Conservation (phyloP, 202 grass and related monocot genomes). For the Eragrostis tef region DNA sequence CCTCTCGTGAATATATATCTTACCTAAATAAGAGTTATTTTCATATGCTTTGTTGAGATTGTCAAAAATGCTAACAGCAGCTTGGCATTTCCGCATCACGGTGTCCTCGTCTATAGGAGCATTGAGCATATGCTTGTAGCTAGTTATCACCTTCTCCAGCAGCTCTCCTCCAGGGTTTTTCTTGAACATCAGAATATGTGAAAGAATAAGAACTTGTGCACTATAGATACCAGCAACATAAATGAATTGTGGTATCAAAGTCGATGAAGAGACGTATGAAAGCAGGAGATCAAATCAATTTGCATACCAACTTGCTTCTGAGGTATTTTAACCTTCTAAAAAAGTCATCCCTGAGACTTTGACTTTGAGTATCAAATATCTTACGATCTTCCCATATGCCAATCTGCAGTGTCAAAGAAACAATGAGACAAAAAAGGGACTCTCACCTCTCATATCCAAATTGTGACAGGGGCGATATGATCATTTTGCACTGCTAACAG, state of each 20-base stretch:
- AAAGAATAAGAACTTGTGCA: constrained; percentile 29
- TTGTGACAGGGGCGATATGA: not conserved
- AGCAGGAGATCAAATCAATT: constrained; percentile 30
- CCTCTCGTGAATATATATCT: constrained; percentile 15
- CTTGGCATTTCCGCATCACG: constrained; percentile 73
- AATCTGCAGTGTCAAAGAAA: constrained; percentile 56
- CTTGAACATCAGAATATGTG: constrained; percentile 42
- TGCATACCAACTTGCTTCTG: constrained; percentile 67
- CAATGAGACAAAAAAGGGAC: constrained; percentile 36
- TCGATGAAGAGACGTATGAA: not conserved
- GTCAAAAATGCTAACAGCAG: constrained; percentile 74
- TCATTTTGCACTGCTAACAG: not conserved
- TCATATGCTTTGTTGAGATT: constrained; percentile 68
- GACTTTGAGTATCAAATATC: constrained; percentile 84
- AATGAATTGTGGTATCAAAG: constrained; percentile 18
- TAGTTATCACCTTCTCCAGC: constrained; percentile 77
- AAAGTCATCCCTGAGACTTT: constrained; percentile 82
- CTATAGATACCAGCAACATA: not conserved
- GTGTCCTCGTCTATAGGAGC: constrained; percentile 70
- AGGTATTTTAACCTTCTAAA: constrained; percentile 65
- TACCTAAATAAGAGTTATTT: constrained; percentile 68
- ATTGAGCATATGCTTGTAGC: constrained; percentile 75
- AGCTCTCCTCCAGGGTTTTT: constrained; percentile 63
- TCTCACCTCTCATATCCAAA: not conserved
- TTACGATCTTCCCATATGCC: constrained; percentile 92